Conservation (phyloP, 345 rosid genomes). For the Eucalyptus cloeziana region DNA sequence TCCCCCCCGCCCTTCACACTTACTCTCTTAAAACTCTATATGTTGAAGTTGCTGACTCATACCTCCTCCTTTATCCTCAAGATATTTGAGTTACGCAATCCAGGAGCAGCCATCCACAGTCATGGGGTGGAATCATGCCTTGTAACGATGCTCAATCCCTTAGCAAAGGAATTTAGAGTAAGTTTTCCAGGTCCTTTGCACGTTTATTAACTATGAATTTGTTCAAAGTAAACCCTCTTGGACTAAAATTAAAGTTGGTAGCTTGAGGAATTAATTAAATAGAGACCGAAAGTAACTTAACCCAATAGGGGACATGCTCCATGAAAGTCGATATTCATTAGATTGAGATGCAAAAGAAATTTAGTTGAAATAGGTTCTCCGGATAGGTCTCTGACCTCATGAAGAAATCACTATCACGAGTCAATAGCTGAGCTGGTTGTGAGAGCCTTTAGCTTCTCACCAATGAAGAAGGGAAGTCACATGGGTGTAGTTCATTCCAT, state of each 20-base stretch:
- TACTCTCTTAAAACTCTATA: not conserved
- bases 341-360: not conserved
- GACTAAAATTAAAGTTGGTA: not conserved
- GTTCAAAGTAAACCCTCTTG: not conserved
- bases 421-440: not conserved
- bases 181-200: conserved; percentile 3
- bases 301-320: not conserved
- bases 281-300: not conserved
- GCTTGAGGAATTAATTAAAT: not conserved
- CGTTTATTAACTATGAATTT: not conserved
- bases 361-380: not conserved
- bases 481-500: not conserved
- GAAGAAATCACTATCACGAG: not conserved
- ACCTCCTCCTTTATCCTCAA: conserved; percentile 3
- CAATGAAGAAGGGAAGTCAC: not conserved
- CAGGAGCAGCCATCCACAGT: conserved; percentile 98
- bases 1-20: not conserved
- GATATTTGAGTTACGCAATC: conserved; percentile 84
- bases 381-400: not conserved
- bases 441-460: not conserved
- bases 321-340: not conserved
- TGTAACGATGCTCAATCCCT: conserved; percentile 86
- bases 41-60: not conserved
- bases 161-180: conserved; percentile 79
- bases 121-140: conserved; percentile 98